phyloP scores from a whole-genome alignment of 768 basidiomycete species.

The Mycena amicta region DNA sequence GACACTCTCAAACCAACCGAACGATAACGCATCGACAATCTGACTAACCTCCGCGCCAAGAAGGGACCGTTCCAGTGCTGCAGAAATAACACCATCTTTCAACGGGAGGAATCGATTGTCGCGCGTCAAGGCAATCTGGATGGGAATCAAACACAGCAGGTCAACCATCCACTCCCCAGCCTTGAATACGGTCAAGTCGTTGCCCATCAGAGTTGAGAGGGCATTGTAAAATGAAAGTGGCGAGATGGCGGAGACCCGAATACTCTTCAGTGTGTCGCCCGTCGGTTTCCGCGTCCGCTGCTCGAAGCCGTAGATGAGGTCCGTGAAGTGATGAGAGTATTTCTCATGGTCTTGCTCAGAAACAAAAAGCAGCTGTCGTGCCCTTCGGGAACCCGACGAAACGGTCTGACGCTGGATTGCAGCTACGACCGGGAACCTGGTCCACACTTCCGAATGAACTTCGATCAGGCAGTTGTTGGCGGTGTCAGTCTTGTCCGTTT shows the following conservation, averaged over 20 bases:
- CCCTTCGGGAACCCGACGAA: slow-evolving; percentile 30
- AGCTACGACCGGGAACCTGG: slow-evolving; percentile 58
- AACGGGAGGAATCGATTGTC: slow-evolving; percentile 66
- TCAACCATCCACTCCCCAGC: slow-evolving; percentile 67
- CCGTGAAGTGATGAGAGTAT: slow-evolving; percentile 45
- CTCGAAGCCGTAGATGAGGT: slow-evolving; percentile 51
- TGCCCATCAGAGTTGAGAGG: slow-evolving; percentile 13
- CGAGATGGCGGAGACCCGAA: slow-evolving; percentile 35
- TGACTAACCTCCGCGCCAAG: slow-evolving; percentile 60
- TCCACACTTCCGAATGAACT: slow-evolving; percentile 61
- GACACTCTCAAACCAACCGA: slow-evolving; percentile 69
- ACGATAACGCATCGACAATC: slow-evolving; percentile 57
- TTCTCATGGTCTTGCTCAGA: slow-evolving; percentile 37
- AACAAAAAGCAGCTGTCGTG: slow-evolving; percentile 45
- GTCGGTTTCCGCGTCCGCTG: slow-evolving; percentile 54
- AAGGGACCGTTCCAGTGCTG: slow-evolving; percentile 51
- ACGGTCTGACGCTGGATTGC: slow-evolving; percentile 51
- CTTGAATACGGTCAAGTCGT: slow-evolving; percentile 38
- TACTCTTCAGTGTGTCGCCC: slow-evolving; percentile 42
- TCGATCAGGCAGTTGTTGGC: slow-evolving; percentile 55
- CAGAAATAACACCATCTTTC: slow-evolving; percentile 54
- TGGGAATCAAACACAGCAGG: slow-evolving; percentile 62
- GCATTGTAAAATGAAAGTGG: slow-evolving; percentile 30
- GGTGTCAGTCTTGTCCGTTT: slow-evolving; percentile 23
- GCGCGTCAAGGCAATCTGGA: slow-evolving; percentile 60